Conservation (phyloP, 768 basidiomycete genomes). For the Podaxis rugospora region DNA sequence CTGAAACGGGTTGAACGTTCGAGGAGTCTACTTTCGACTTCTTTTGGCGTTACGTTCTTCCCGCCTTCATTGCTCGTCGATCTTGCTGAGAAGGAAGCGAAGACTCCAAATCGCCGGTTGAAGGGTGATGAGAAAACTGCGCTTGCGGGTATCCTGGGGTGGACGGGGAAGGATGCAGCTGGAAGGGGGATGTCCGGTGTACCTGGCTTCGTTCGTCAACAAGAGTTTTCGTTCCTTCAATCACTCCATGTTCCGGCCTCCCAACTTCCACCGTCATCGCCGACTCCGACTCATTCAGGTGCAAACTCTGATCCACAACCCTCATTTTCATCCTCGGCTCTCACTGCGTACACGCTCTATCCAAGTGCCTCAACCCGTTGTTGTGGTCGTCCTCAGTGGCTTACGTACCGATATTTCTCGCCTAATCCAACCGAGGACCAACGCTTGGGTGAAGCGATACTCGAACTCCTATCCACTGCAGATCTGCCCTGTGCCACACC, state of each 20-base stretch:
- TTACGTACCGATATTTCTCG: constrained; percentile 48
- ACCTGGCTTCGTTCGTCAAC: constrained; percentile 53
- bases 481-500: constrained; percentile 31
- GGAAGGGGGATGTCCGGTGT: constrained; percentile 46
- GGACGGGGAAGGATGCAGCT: constrained; percentile 43
- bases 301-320: not conserved
- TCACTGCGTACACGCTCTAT: not conserved
- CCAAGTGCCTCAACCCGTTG: constrained; percentile 14
- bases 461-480: constrained; percentile 24
- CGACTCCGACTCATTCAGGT: not conserved
- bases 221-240: constrained; percentile 49
- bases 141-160: constrained; percentile 52
- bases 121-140: constrained; percentile 56
- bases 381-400: constrained; percentile 46
- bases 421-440: constrained; percentile 23
- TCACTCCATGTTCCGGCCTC: constrained; percentile 32
- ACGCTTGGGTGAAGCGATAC: constrained; percentile 41
- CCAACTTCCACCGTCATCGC: not conserved
- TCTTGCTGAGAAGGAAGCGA: constrained; percentile 47
- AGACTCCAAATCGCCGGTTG: constrained; percentile 32
- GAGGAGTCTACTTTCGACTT: constrained; percentile 45
- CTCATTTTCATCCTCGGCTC: not conserved
- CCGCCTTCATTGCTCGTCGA: constrained; percentile 45
- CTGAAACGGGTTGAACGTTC: constrained; percentile 37
- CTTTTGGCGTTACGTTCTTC: constrained; percentile 42